Evolutionary conservation across 2,329 filamentous ascomycete genomes (phyloP), one percentile per base, ranked within the genome.

Genomic region (Colletotrichum incanum): DNA sequence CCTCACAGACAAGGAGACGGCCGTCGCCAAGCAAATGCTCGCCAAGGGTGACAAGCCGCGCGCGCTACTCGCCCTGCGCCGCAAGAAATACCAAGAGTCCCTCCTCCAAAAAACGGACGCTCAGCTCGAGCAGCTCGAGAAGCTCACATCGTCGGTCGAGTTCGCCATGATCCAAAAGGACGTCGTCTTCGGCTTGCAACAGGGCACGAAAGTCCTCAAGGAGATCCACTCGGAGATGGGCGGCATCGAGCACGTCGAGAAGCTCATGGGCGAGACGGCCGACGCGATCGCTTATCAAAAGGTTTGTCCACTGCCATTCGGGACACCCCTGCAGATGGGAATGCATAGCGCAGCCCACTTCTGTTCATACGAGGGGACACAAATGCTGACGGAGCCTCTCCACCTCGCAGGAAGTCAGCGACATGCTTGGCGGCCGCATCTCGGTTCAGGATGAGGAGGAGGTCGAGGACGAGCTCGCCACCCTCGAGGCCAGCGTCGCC

Each of bases 131-230:
- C 94, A 98, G 83, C 87, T 99, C 26, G 95, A 99, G 85, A 91
- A 94, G 79, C 86, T 99, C 76, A 96, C 94, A 11, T 90, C 91
- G 67, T 95, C 91, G 80, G 95, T 99, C 78, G 96, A 99, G 84
- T 99, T 99, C 83, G 94, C 96, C 49, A 89, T 96, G 34, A 96
- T 99, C 76, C 96, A 98, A 82, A 98, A 98, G 84, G 96, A 98
- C 85, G 93, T 99, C 47, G 81, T 99, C 5, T 98, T 94, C 82
- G 96, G 96, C 0, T 83, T 99, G 77, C 93, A 97, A 83, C 95
- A 98, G 85, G 96, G 96, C 50, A 98, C 95, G 0, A 90, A 89
- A 74, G 96, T 98, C 45, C 86, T 99, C 72, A 92, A 94, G 80
- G 93, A 96, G 81, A 98, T 99, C 71, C 93, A 98, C 81, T 90